A percentile compares a stretch with the other conserved stretches of the same genome.
Conservation (phyloP, 768 basidiomycete species). For the Suillus cothurnatus region DNA sequence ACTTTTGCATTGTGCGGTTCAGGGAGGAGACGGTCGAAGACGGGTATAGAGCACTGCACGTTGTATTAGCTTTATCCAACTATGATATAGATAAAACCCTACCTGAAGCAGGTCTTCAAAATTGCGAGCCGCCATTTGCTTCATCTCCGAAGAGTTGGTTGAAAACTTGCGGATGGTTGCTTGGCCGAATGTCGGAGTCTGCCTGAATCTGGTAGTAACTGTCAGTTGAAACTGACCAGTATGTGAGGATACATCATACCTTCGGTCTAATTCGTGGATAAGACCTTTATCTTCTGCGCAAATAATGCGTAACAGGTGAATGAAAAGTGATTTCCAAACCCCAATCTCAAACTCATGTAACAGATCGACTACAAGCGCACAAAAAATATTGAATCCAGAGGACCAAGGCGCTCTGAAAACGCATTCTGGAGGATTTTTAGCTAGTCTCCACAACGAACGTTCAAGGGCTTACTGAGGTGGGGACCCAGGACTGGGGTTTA, state of each 20-base stretch:
- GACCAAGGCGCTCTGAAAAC: conserved; percentile 28
- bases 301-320: conserved; percentile 38
- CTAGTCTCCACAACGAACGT: too few relatives aligned
- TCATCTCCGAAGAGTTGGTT: conserved; percentile 34
- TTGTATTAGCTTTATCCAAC: neutral
- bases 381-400: conserved; percentile 25
- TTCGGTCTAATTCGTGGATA: neutral
- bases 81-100: too few relatives aligned
- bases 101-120: conserved; percentile 40
- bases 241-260: neutral
- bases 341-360: conserved; percentile 43
- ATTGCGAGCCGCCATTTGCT: conserved; percentile 35
- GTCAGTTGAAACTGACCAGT: neutral
- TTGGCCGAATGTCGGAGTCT: conserved; percentile 31
- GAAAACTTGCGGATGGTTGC: conserved; percentile 32
- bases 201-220: neutral
- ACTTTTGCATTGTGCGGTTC: neutral
- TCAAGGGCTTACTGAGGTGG: neutral
- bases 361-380: conserved; percentile 34
- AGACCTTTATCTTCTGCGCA: neutral
- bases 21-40: conserved; percentile 29
- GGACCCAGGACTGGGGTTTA: neutral
- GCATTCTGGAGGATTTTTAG: conserved; percentile 31
- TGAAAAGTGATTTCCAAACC: conserved; percentile 38
- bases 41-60: conserved; percentile 33